Conservation (phyloP, 179 eudicot genomes). For the Beta lomatogona region DNA sequence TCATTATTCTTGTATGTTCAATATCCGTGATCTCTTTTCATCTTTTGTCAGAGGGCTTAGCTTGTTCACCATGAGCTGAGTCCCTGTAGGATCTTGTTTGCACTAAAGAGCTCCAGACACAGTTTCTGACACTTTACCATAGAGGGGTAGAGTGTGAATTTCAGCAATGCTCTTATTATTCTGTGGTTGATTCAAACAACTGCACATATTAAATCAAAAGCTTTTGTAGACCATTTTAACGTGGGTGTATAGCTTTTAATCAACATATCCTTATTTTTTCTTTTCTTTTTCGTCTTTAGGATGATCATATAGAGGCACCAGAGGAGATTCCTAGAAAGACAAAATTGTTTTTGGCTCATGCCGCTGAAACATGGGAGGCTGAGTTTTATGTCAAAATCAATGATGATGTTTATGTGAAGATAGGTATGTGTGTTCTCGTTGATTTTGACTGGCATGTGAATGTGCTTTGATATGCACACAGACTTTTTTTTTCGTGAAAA, state of each 20-base stretch:
- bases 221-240: neutral
- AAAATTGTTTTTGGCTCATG: slow-evolving; percentile 67
- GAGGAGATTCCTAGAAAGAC: slow-evolving; percentile 68
- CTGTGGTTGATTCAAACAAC: neutral
- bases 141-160: neutral
- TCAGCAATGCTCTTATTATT: neutral
- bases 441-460: slow-evolving; percentile 15
- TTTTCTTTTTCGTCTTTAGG: slow-evolving; percentile 35
- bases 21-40: neutral
- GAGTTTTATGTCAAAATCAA: slow-evolving; percentile 86
- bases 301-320: slow-evolving; percentile 71
- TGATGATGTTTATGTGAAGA: slow-evolving; percentile 79
- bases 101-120: neutral
- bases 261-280: neutral
- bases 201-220: neutral
- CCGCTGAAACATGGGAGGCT: slow-evolving; percentile 85
- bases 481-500: neutral
- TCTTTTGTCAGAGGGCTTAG: neutral
- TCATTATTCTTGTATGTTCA: slow-evolving; percentile 74
- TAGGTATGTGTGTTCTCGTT: slow-evolving; percentile 52
- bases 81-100: neutral
- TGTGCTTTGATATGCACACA: neutral
- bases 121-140: neutral
- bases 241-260: neutral
- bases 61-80: slow-evolving; percentile 11